Conservation (phyloP, 2,329 filamentous ascomycete genomes). For the Talaromyces sp. region DNA sequence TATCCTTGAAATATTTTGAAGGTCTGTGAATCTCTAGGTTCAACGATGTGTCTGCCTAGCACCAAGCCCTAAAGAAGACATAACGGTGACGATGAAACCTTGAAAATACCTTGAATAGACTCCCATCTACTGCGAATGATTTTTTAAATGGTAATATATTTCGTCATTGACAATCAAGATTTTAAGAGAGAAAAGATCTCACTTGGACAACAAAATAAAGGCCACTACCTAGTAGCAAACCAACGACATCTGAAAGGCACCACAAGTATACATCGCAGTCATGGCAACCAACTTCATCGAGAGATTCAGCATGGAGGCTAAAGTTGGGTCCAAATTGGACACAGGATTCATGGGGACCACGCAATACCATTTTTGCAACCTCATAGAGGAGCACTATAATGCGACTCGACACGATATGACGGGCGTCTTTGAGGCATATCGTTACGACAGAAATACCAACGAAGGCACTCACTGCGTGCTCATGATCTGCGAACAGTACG, state of each 20-base stretch:
- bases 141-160: background rate
- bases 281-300: background rate
- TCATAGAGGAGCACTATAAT: slow-evolving; percentile 6
- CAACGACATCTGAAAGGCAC: background rate
- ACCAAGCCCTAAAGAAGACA: background rate
- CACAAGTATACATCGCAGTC: background rate
- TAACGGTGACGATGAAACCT: background rate
- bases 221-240: background rate
- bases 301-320: background rate
- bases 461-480: slow-evolving; percentile 1
- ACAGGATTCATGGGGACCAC: slow-evolving; percentile 12
- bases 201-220: background rate
- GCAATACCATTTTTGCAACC: background rate
- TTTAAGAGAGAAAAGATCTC: background rate
- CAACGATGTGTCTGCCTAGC: background rate
- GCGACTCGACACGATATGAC: background rate
- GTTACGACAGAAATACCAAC: background rate
- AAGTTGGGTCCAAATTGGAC: background rate
- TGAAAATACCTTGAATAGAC: background rate
- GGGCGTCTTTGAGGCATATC: background rate
- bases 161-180: background rate
- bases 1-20: background rate
- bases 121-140: background rate
- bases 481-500: slow-evolving; percentile 10
- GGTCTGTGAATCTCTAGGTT: background rate